Evolutionary conservation across 2,329 filamentous ascomycete genomes (phyloP).

Genomic region (Fusarium oxysporum): DNA sequence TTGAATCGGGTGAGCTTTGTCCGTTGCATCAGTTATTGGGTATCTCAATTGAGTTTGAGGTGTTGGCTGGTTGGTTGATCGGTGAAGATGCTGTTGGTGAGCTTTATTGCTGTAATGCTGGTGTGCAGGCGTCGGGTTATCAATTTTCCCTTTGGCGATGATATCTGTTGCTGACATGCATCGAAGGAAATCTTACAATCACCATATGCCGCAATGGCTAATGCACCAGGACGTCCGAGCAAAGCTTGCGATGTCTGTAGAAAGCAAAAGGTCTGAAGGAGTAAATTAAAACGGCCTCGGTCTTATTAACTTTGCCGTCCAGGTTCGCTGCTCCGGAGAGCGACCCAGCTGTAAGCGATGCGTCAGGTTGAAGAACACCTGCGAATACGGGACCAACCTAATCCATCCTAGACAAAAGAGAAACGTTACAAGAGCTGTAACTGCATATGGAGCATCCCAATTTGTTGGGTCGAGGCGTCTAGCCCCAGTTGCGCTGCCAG

Average conservation of each 20-base stretch:
- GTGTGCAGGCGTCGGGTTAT: not conserved
- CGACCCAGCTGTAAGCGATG: slow-evolving; percentile 35
- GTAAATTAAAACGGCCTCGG: rapidly evolving
- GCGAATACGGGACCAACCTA: not conserved
- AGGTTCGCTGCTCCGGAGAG: slow-evolving; percentile 38
- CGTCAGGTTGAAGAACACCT: not conserved
- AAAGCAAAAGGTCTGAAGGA: slow-evolving; percentile 21
- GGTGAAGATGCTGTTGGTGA: not conserved
- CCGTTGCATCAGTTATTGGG: not conserved
- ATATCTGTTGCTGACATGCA: not conserved
- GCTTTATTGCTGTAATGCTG: rapidly evolving
- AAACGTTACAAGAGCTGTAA: not conserved
- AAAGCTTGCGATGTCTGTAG: slow-evolving; percentile 34
- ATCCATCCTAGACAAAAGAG: no score
- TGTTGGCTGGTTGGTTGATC: not conserved
- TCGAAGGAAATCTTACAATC: not conserved
- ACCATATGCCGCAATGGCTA: not conserved
- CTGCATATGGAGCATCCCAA: not conserved
- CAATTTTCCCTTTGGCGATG: not conserved
- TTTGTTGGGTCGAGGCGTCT: no score
- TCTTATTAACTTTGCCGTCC: not conserved
- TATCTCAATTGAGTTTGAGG: not conserved
- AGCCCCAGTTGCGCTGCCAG: not conserved
- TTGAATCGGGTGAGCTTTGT: not conserved
- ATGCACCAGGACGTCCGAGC: slow-evolving; percentile 17